Base-by-base conservation (phyloP, 1,284 basidiomycete genomes). In the Retiboletus flavoniger region DNA sequence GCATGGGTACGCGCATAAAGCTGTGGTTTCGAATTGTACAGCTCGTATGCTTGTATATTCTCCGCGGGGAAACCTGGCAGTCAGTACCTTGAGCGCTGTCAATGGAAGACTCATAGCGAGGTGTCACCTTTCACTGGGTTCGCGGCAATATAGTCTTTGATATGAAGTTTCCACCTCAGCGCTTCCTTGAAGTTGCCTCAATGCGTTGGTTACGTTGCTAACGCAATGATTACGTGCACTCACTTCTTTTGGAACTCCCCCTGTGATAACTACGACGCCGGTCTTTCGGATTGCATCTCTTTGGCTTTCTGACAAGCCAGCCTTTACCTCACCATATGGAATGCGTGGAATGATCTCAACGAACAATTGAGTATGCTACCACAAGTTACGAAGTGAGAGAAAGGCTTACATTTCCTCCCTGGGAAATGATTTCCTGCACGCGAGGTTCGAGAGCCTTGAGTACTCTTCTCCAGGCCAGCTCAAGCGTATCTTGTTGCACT, bases 21-120 rank as follows among this genome's bases (percentile, higher is more conserved):
- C 68, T 89, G 87, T 7, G 80, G 63, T 54, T 74, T 78, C 4
- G 84, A 81, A 71, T 89, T 82, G 71, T 90, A 91, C 4, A 91
- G 63, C 63, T 91, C 87, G 63, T 80, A 91, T 17, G 83, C 85
- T 68, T 89, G 87, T 51, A 87, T 83, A 59, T 89, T 78, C 45
- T 83, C 77, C 2, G 74, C 69, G 0, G 89, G 89, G 61, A 83
- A 86, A 1, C 87, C 88, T 83, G 41, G 4, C 16, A 16, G 24
- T 47, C 11, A 19, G 32, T n/a, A 10, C 2, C n/a, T 51, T 34
- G 29, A 55, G 21, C 16, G 8, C 5, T 7, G 3, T 6, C 3
- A 9, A 32, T 24, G 8, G 9, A 34, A 10, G 13, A 7, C 8
- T 29, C 7, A 8, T 6, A 13, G 6, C 14, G 7, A 36, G 50